A percentile compares a stretch with the other conserved stretches of the same genome.
phyloP scores from a whole-genome alignment of 108 stramenopile genomes.

The Nitzschia inconspicua region DNA sequence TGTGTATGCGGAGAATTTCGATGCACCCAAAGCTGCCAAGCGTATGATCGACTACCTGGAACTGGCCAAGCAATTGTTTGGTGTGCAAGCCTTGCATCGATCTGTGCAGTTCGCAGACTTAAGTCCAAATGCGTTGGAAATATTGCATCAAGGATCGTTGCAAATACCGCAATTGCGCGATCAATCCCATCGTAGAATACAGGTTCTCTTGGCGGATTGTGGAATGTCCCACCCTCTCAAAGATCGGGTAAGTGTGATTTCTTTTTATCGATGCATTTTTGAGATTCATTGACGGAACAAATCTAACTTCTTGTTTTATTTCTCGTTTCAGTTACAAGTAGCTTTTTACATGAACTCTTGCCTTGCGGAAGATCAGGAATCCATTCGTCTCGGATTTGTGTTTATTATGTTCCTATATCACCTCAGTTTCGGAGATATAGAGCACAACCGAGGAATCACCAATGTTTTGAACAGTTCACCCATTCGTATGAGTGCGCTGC shows the following conservation, averaged over 20 bases:
- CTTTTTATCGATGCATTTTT: too few species aligned
- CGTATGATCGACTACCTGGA: constrained; percentile 24
- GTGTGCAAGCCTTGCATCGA: constrained; percentile 6
- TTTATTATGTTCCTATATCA: not conserved
- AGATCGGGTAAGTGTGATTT: too few species aligned
- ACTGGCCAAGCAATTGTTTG: constrained; percentile 22
- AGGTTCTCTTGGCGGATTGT: not conserved
- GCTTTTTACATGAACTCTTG: not conserved
- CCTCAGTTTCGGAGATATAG: not conserved
- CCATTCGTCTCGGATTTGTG: constrained; percentile 1
- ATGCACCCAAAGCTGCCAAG: constrained; percentile 15
- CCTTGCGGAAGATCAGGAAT: not conserved
- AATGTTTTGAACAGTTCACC: not conserved
- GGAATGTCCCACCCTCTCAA: not conserved
- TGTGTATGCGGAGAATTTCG: constrained; percentile 28
- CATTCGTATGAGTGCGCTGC: not conserved
- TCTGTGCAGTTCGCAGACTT: constrained; percentile 1
- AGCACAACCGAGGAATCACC: not conserved
- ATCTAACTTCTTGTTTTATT: too few species aligned
- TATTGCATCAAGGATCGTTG: not conserved
- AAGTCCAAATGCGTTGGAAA: not conserved
- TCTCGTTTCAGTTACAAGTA: not conserved
- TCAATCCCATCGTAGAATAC: not conserved
- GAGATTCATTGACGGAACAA: too few species aligned
- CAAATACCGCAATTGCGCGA: not conserved